Evolutionary conservation across 495 filamentous ascomycete species (phyloP).

Genomic region (Hypoxylon lienhwacheense): DNA sequence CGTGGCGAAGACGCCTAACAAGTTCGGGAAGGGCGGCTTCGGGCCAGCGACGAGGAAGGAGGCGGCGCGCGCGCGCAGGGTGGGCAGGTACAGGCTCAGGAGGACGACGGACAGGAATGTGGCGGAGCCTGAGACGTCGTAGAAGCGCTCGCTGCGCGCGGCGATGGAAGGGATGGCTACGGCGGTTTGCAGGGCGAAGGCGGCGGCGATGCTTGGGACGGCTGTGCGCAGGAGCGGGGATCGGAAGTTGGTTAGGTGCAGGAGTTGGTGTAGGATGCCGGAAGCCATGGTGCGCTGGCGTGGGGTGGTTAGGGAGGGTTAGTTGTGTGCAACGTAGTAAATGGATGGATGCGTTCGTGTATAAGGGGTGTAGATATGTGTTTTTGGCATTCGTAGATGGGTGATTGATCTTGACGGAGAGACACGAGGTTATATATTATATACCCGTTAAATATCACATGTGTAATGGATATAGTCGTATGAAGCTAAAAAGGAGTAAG

Average conservation of each 20-base stretch:
- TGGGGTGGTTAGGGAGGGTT: neutral
- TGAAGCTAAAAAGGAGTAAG: neutral
- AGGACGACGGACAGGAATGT: constrained; percentile 63
- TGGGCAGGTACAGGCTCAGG: constrained; percentile 60
- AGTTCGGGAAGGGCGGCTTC: constrained; percentile 52
- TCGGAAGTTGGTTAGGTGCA: constrained; percentile 59
- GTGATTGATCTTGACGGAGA: neutral
- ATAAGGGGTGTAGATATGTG: too few species aligned
- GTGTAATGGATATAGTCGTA: neutral
- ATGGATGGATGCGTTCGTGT: neutral
- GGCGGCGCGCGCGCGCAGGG: constrained; percentile 53
- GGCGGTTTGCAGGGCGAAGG: constrained; percentile 57
- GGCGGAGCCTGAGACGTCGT: constrained; percentile 63
- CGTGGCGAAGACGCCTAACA: constrained; percentile 42
- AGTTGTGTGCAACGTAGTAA: neutral
- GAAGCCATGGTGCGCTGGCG: constrained; percentile 42
- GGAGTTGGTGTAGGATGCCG: constrained; percentile 50
- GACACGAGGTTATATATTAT: neutral
- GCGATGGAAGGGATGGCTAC: constrained; percentile 62
- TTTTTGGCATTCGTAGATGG: too few species aligned
- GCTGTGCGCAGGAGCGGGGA: constrained; percentile 62
- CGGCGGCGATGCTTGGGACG: constrained; percentile 59
- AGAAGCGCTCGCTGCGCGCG: constrained; percentile 62
- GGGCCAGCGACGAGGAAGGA: constrained; percentile 40
- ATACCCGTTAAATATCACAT: neutral